Evolutionary conservation across 306 rosid genomes (phyloP).

Genomic region (Nissolia schottii): DNA sequence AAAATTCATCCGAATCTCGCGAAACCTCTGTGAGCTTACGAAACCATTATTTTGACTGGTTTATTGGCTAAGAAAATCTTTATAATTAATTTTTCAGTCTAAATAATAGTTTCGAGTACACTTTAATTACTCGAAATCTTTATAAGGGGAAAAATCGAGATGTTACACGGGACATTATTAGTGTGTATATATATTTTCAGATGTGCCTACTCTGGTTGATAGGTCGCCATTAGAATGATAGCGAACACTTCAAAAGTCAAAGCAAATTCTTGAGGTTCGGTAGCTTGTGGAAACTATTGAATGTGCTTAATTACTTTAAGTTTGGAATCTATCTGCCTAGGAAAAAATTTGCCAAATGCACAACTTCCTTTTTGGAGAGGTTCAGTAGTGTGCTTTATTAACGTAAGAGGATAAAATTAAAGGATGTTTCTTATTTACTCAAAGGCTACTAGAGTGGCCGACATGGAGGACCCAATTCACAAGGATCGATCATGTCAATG

Average conservation of each 20-base stretch:
- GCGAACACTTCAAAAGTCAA: neutral
- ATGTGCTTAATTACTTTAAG: neutral
- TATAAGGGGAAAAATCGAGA: no score
- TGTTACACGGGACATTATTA: no score
- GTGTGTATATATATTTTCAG: no score
- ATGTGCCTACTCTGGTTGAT: neutral
- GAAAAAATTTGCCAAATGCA: neutral
- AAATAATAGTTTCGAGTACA: no score
- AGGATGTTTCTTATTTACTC: slow-evolving; percentile 23
- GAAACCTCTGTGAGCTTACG: no score
- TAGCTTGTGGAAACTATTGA: neutral
- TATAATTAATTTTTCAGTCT: no score
- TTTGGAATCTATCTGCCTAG: neutral
- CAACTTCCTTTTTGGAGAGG: neutral
- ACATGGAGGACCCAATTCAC: slow-evolving; percentile 66
- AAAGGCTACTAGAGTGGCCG: slow-evolving; percentile 23
- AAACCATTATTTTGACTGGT: no score
- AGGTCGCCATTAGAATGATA: neutral
- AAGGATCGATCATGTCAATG: slow-evolving; percentile 61
- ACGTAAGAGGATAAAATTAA: no score
- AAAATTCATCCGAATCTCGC: no score
- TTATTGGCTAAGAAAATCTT: no score
- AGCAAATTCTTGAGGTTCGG: neutral
- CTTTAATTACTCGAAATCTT: no score
- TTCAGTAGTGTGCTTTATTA: neutral